Percentiles rank a stretch among this genome's conserved stretches.
Evolutionary conservation across 2,329 filamentous ascomycete species (phyloP).

Genomic region (Scopulariopsis brevicaulis): DNA sequence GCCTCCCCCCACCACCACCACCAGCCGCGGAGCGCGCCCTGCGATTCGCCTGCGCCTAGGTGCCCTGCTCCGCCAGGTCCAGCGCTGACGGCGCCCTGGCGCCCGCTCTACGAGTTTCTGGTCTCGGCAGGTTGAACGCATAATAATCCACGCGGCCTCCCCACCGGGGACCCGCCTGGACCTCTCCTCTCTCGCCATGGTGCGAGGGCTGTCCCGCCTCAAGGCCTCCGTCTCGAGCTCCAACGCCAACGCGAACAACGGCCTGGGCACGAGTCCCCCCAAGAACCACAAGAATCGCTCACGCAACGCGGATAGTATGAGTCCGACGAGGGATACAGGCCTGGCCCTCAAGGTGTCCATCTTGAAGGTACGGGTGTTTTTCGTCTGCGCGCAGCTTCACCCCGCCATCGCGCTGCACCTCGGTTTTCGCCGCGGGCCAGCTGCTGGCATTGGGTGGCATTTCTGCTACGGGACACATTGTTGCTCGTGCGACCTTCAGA

Average conservation of each 20-base stretch:
- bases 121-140: not conserved
- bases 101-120: not conserved
- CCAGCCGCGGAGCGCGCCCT: not conserved
- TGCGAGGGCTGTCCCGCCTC: conserved; percentile 45
- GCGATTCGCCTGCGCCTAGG: not conserved
- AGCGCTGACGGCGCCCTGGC: not conserved
- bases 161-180: conserved; percentile 5
- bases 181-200: conserved; percentile 26
- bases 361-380: conserved; percentile 27
- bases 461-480: not conserved
- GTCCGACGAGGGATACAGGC: conserved; percentile 35
- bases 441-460: not conserved
- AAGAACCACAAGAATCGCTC: conserved; percentile 4
- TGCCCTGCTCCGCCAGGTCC: not conserved
- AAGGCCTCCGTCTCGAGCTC: conserved; percentile 23
- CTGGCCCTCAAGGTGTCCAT: conserved; percentile 41
- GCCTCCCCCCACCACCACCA: not conserved
- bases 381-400: not conserved
- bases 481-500: not conserved
- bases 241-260: conserved; percentile 22
- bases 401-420: not conserved
- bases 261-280: conserved; percentile 30
- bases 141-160: not conserved
- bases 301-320: conserved; percentile 19
- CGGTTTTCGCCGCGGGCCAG: not conserved